Conservation (phyloP, 2,329 filamentous ascomycete genomes). For the Pyrenophora seminiperda region DNA sequence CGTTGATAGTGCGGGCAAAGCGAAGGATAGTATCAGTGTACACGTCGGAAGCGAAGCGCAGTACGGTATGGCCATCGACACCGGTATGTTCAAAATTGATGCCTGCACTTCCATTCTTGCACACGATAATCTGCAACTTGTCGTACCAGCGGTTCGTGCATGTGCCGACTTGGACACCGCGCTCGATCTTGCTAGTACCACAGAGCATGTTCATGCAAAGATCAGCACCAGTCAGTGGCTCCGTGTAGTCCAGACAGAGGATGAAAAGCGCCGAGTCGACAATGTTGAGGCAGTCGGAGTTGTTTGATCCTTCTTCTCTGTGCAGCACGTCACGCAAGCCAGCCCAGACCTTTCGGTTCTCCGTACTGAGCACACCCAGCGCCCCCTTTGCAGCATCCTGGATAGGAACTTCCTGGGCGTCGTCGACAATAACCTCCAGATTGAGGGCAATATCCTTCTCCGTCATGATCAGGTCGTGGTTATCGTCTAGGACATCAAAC, state of each 20-base stretch:
- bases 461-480: slow-evolving; percentile 94
- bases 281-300: slow-evolving; percentile 92
- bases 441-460: slow-evolving; percentile 93
- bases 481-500: slow-evolving; percentile 96
- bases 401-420: slow-evolving; percentile 86
- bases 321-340: slow-evolving; percentile 86
- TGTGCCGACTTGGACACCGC: slow-evolving; percentile 93
- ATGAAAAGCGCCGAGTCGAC: slow-evolving; percentile 94
- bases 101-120: slow-evolving; percentile 95
- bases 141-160: slow-evolving; percentile 99
- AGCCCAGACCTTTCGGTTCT: slow-evolving; percentile 96
- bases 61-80: slow-evolving; percentile 94
- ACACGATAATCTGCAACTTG: slow-evolving; percentile 98
- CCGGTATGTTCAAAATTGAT: slow-evolving; percentile 99
- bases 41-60: slow-evolving; percentile 93
- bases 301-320: slow-evolving; percentile 85
- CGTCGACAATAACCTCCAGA: slow-evolving; percentile 87
- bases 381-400: slow-evolving; percentile 95
- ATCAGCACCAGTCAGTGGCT: slow-evolving; percentile 77
- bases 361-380: slow-evolving; percentile 89
- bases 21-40: slow-evolving; percentile 98
- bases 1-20: slow-evolving; percentile 94
- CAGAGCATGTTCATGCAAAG: slow-evolving; percentile 99
- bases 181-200: slow-evolving; percentile 87
- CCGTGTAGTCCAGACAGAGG: slow-evolving; percentile 89